These are phyloP conservation scores for Candida vartiovaarae DNA, from an alignment of 805 yeast genomes.

Conservation along the genomic window DNA sequence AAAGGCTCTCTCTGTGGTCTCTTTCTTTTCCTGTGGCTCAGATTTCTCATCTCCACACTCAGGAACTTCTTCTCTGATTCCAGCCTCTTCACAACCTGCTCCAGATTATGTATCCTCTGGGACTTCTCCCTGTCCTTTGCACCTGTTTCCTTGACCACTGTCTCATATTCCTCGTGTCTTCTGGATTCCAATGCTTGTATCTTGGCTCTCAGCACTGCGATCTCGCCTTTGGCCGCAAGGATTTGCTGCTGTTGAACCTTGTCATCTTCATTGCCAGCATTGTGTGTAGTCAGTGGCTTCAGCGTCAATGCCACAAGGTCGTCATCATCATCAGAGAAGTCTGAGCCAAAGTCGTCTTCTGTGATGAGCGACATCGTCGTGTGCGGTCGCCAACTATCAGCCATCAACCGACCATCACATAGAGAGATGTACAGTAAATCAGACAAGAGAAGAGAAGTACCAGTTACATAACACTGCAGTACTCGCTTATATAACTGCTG, in stretches of 20 bases:
- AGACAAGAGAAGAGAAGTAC: too few species aligned
- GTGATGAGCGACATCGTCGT: constrained; percentile 6
- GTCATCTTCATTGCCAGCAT: too few species aligned
- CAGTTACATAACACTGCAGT: too few species aligned
- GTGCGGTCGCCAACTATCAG: background rate
- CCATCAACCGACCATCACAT: too few species aligned
- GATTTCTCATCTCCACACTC: constrained; percentile 37
- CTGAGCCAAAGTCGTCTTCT: constrained; percentile 25
- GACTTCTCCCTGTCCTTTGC: constrained; percentile 21
- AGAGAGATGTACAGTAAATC: too few species aligned
- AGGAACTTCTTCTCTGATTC: constrained; percentile 53
- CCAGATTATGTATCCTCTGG: constrained; percentile 33
- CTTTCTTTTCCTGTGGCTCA: constrained; percentile 15
- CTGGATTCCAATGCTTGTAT: constrained; percentile 30
- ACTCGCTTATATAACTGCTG: too few species aligned
- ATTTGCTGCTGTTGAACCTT: constrained; percentile 12
- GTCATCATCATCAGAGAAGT: constrained; percentile 29
- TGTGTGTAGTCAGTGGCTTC: constrained; percentile 22
- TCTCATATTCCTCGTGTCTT: constrained; percentile 44
- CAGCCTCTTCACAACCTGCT: constrained; percentile 34
- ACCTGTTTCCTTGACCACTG: constrained; percentile 24
- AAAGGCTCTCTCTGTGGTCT: constrained; percentile 7
- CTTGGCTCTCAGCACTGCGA: constrained; percentile 67
- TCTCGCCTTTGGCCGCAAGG: constrained; percentile 69
- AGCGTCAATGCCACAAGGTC: constrained; percentile 41